Base-by-base conservation (phyloP, 2,329 filamentous ascomycete species). In the Aciculosporium take region DNA sequence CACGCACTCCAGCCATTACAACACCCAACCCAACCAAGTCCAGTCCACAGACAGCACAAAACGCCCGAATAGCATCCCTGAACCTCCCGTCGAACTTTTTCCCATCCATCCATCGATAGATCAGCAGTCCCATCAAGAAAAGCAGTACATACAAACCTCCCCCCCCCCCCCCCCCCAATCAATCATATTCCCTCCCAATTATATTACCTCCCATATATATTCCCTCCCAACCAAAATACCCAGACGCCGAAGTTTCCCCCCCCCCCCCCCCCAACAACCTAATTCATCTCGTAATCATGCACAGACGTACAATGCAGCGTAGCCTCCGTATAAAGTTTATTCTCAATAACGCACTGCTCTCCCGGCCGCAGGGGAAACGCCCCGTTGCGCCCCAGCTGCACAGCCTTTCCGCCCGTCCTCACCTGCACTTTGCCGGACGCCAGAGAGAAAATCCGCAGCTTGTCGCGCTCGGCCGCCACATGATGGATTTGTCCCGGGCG, bases 261-360 rank as follows among this genome's bases (percentile, higher is more conserved):
- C 8, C 5, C 4, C 21, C 15, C 20, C 8, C 7, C 4, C 8
- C 23, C 32, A 34, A 21, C 8, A 27, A 5, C 18, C 8, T 17
- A 25, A 12, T 6, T 42, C 13, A 50, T 31, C 13, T 45, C 46
- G 23, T 54, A 53, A 10, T 51, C 45, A 12, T 41, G 43, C 18
- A 64, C 48, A 5, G 59, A 57, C 3, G 59, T 61, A 39, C 65
- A 60, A 42, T 69, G 64, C 31, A 72, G 45, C 15, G 61, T 56
- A 0, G 65, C 61, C 42, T 71, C 65, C 3, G 60, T 32, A 43
- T 72, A 71, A 0, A 64, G 50, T 25, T 56, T 53, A 45, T 73
- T 73, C 43, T 60, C 53, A 4, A 64, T 59, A 15, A 51, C 54
- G 46, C 64, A 68, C 1, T 41, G 40, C 39, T 52, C 54, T 0